These are phyloP conservation scores for Botrytis hyacinthi DNA, from an alignment of 2,329 filamentous ascomycete genomes.

Conservation along the genomic window DNA sequence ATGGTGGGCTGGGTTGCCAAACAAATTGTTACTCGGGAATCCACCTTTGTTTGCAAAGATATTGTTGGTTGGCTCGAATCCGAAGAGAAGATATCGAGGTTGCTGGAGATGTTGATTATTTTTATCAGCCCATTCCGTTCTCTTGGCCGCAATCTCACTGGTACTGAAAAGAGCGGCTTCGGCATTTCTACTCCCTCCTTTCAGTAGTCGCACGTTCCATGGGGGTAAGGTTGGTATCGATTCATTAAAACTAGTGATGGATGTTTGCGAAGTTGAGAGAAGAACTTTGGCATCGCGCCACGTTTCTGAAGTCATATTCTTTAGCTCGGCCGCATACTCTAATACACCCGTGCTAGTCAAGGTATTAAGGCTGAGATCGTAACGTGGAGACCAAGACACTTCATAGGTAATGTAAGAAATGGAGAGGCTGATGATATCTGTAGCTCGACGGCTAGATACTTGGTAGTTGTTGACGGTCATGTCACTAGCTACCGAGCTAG, in stretches of 20 bases:
- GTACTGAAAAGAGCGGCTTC: slow-evolving; percentile 31
- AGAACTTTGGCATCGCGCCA: slow-evolving; percentile 46
- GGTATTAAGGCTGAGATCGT: slow-evolving; percentile 47
- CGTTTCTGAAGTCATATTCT: slow-evolving; percentile 49
- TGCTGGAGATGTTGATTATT: slow-evolving; percentile 38
- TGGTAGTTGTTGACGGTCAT: slow-evolving; percentile 28
- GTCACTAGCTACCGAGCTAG: slow-evolving; percentile 44
- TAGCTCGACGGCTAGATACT: slow-evolving; percentile 28
- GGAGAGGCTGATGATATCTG: slow-evolving; percentile 34
- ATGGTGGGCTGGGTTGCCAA: neutral
- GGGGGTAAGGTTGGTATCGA: slow-evolving; percentile 46
- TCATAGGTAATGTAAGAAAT: slow-evolving; percentile 39
- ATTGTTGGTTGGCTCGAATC: neutral
- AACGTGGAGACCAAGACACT: slow-evolving; percentile 48
- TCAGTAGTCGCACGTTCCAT: slow-evolving; percentile 47
- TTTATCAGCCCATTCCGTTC: slow-evolving; percentile 33
- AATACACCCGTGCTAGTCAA: slow-evolving; percentile 39
- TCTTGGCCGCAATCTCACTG: slow-evolving; percentile 40
- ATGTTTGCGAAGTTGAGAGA: slow-evolving; percentile 50
- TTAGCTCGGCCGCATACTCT: slow-evolving; percentile 53
- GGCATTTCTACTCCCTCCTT: slow-evolving; percentile 25
- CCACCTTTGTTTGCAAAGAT: slow-evolving; percentile 4
- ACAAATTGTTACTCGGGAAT: neutral
- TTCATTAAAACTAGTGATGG: slow-evolving; percentile 49
- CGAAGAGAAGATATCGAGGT: slow-evolving; percentile 11